phyloP scores from a whole-genome alignment of 2,329 filamentous ascomycete species.

The Penicillium rolfsii region DNA sequence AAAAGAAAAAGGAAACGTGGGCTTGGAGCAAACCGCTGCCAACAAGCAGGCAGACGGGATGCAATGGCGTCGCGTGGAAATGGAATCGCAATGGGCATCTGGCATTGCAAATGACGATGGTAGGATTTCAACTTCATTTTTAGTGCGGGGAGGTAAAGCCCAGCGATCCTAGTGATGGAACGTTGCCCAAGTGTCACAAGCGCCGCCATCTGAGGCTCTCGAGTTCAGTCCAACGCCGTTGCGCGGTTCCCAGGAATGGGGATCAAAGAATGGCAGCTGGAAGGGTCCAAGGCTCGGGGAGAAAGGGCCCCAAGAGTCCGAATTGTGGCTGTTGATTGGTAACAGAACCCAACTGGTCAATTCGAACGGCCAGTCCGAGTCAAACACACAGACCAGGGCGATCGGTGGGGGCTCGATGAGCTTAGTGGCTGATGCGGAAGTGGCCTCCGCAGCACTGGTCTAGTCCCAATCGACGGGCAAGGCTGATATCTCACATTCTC shows the following conservation, averaged over 20 bases:
- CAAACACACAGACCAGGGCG: constrained; percentile 9
- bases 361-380: neutral
- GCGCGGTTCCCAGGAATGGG: constrained; percentile 27
- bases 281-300: no score
- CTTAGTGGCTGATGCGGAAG: constrained; percentile 28
- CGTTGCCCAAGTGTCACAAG: constrained; percentile 6
- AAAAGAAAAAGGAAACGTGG: constrained; percentile 5
- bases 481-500: constrained; percentile 37
- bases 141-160: neutral
- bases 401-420: constrained; percentile 16
- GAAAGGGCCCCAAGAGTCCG: neutral
- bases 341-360: neutral
- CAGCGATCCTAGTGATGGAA: constrained; percentile 18
- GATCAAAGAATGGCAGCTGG: constrained; percentile 2
- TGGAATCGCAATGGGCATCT: neutral
- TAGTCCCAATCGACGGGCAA: neutral
- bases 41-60: constrained; percentile 7
- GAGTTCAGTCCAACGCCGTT: constrained; percentile 21
- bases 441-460: constrained; percentile 12
- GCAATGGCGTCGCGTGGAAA: neutral
- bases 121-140: neutral
- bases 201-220: constrained; percentile 8
- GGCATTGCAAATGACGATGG: constrained; percentile 9
- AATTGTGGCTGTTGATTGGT: constrained; percentile 6
- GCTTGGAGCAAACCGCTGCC: constrained; percentile 16